Percentiles rank a stretch among this genome's conserved stretches.
phyloP scores from a whole-genome alignment of 345 rosid genomes.

The Salix koriyanagi region DNA sequence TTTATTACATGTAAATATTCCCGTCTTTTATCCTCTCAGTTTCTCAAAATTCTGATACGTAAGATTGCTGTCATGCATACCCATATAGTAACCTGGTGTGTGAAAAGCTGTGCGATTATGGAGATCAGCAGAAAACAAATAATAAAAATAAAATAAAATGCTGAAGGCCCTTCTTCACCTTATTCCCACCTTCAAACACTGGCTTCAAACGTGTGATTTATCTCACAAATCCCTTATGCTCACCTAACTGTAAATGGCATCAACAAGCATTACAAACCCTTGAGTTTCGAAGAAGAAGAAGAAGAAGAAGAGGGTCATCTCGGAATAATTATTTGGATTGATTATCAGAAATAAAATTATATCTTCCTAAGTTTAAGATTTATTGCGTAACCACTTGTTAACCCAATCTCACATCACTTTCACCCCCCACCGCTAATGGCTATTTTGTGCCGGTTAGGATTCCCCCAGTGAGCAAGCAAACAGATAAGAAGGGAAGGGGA shows the following conservation, averaged over 20 bases:
- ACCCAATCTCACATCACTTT: neutral
- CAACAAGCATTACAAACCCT: neutral
- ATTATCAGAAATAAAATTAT: neutral
- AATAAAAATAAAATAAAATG: too few relatives aligned
- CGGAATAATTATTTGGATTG: neutral
- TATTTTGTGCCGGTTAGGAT: neutral
- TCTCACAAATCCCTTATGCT: neutral
- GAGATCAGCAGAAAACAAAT: neutral
- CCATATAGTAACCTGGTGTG: neutral
- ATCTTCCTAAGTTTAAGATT: neutral
- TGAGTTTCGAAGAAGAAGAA: neutral
- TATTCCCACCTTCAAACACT: neutral
- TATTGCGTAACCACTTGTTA: neutral
- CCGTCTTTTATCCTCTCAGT: neutral
- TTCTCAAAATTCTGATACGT: neutral
- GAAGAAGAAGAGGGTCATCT: too few relatives aligned
- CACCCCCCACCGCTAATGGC: neutral
- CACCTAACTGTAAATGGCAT: neutral
- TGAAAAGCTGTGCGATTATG: neutral
- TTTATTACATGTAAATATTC: neutral
- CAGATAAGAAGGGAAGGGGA: slow-evolving; percentile 7
- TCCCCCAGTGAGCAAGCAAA: neutral
- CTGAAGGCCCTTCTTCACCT: neutral
- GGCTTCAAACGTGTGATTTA: neutral
- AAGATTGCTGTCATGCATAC: neutral